Base-by-base conservation (phyloP, 345 rosid genomes). In the Hirschfeldia incana region DNA sequence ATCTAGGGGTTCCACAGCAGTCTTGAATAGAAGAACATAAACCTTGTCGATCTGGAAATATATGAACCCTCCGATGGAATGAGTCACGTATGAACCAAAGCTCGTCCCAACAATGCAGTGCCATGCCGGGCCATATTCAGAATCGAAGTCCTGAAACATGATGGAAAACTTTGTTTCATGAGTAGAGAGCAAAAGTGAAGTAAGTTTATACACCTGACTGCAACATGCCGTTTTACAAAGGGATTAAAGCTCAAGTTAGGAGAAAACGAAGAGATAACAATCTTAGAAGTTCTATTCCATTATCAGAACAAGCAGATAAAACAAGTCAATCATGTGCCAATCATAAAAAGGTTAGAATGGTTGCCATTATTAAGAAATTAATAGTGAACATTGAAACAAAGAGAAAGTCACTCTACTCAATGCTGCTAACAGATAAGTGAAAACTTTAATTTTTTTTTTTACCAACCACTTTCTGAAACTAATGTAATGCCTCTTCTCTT, bases 101-200 rank as follows among this genome's bases (percentile, higher is more conserved):
- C 98, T 94, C 3, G 92, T 90, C 16, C 98, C 98, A 34, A 94
- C 98, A n/a, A 94, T 90, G 91, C 97, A 94, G 76, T 94, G 98
- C 97, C 98, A 94, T 63, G 97, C 98, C 21, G 98, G 98, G 11
- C 98, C 98, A 55, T 87, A 89, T 1, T 88, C 85, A 3, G 91
- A 87, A 76, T 94, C 97, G 3, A 94, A 94, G 69, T 92, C 97
- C 98, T 94, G 92, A 9, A 75, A 83, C 12, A 58, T 16, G 7
- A 10, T 68, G 10, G 3, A 13, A 21, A 29, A 37, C 0, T 4
- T 75, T 53, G 27, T 7, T 53, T 53, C 27, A 16, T 53, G 27
- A 53, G 59, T 15, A n/a, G 21, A 51, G 21, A 51, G 58, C 21
- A 51, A 6, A 51, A n/a, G 17, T 15, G 15, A 51, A 51, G 58